These are phyloP conservation scores for Smallanthus sonchifolius DNA, from an alignment of 129 eudicot genomes.

Conservation along the genomic window DNA sequence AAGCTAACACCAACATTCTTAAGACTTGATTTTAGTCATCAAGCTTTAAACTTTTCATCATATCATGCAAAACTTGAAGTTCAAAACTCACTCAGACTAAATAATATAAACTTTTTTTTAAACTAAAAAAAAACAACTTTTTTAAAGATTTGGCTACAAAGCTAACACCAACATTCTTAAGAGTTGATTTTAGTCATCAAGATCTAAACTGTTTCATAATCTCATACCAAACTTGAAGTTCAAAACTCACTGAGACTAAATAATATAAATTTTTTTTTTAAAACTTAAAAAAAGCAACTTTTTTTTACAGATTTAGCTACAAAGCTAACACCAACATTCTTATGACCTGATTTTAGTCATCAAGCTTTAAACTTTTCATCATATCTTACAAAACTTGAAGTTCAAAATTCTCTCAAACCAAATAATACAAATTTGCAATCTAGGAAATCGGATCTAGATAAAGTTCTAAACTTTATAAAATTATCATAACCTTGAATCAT, in stretches of 20 bases:
- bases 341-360: neutral
- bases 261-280: too few species aligned
- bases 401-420: neutral
- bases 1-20: neutral
- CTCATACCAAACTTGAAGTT: neutral
- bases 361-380: neutral
- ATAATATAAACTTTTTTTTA: neutral
- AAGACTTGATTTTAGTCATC: neutral
- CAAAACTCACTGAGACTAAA: neutral
- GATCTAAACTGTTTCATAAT: neutral
- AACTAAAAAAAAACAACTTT: neutral
- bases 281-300: neutral
- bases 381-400: too few species aligned
- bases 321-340: neutral
- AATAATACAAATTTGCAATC: neutral
- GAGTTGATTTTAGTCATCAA: neutral
- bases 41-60: neutral
- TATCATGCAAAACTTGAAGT: too few species aligned
- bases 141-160: neutral
- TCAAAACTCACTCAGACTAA: neutral
- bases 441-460: neutral
- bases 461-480: neutral
- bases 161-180: neutral
- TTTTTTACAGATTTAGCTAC: neutral
- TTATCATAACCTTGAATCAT: neutral